Evolutionary conservation across 2,329 filamentous ascomycete species (phyloP).

Genomic region (Aspergillus vadensis): DNA sequence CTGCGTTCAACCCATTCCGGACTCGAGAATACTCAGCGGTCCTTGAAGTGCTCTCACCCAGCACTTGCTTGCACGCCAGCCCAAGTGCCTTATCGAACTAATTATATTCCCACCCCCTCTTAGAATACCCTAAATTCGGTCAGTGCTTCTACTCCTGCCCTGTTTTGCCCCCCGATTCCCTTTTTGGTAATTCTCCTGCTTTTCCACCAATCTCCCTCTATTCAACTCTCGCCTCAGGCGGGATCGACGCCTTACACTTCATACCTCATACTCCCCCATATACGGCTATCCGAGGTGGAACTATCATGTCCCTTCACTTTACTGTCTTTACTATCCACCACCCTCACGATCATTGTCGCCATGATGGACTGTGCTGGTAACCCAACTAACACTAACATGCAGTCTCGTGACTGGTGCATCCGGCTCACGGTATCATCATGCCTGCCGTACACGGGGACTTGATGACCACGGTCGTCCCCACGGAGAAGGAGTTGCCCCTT

Average conservation of each 20-base stretch:
- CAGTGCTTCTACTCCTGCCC: too few relatives aligned
- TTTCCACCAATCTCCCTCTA: too few relatives aligned
- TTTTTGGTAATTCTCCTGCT: background rate
- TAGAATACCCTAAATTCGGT: too few relatives aligned
- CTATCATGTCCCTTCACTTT: too few relatives aligned
- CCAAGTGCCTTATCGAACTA: background rate
- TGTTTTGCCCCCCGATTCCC: background rate
- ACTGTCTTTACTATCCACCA: too few relatives aligned
- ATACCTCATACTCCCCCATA: background rate
- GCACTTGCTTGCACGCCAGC: constrained; percentile 21
- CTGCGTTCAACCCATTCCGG: constrained; percentile 45
- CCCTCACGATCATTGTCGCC: background rate
- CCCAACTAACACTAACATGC: constrained; percentile 35
- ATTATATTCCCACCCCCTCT: too few relatives aligned
- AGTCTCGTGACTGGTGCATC: constrained; percentile 39
- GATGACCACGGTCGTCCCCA: constrained; percentile 32
- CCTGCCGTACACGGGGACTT: constrained; percentile 41
- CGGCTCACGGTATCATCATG: constrained; percentile 32
- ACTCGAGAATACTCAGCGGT: constrained; percentile 48
- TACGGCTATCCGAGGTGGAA: too few relatives aligned
- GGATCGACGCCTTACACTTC: too few relatives aligned
- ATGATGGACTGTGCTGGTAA: background rate
- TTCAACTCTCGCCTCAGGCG: too few relatives aligned
- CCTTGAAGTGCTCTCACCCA: constrained; percentile 40
- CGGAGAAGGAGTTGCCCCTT: constrained; percentile 58